Conservation (phyloP, 2,329 filamentous ascomycete genomes). For the Aspergillus piperis region DNA sequence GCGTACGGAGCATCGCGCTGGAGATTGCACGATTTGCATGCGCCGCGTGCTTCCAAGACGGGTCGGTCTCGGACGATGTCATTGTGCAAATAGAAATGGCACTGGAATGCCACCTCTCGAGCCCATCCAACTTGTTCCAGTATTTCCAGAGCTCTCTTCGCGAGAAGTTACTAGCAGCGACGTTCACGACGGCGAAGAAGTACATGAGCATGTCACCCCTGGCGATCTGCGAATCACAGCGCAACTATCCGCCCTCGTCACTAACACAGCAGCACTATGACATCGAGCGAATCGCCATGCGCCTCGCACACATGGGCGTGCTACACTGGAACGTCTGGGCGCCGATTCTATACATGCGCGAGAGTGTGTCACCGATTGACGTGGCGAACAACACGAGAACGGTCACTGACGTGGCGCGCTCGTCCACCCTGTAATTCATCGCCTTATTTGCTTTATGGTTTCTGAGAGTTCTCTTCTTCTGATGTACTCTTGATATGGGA, state of each 20-base stretch:
- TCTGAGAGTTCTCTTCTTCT: background rate
- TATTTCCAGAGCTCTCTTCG: slow-evolving; percentile 38
- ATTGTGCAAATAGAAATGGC: slow-evolving; percentile 36
- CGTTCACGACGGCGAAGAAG: slow-evolving; percentile 34
- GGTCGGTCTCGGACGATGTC: slow-evolving; percentile 35
- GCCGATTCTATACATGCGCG: slow-evolving; percentile 65
- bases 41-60: slow-evolving; percentile 31
- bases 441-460: background rate
- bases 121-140: slow-evolving; percentile 34
- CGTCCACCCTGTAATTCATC: background rate
- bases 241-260: slow-evolving; percentile 25
- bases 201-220: slow-evolving; percentile 46
- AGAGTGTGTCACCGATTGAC: slow-evolving; percentile 26
- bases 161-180: slow-evolving; percentile 35
- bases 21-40: slow-evolving; percentile 46
- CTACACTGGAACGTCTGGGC: slow-evolving; percentile 91
- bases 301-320: slow-evolving; percentile 78
- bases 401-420: slow-evolving; percentile 14
- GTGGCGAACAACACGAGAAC: slow-evolving; percentile 14
- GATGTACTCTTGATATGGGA: background rate
- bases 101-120: slow-evolving; percentile 38
- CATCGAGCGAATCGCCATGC: slow-evolving; percentile 62
- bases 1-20: slow-evolving; percentile 41
- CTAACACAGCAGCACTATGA: slow-evolving; percentile 33
- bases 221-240: slow-evolving; percentile 48